phyloP scores from a whole-genome alignment of 768 basidiomycete genomes.

The Tulasnella sp. region DNA sequence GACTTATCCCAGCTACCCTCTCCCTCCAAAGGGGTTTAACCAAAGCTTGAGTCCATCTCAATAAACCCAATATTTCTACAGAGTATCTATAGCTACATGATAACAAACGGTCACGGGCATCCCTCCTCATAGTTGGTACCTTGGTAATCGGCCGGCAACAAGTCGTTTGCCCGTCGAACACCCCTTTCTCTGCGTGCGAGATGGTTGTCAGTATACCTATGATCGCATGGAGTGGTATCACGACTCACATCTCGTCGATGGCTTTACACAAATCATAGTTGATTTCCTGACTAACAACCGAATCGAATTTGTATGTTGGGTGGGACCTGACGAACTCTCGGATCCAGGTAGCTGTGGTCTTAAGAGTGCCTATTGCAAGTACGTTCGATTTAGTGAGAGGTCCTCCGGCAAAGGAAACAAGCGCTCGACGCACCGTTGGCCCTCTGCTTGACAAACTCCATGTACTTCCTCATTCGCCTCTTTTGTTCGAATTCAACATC shows the following conservation, averaged over 20 bases:
- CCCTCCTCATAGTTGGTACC: slow-evolving; percentile 29
- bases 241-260: slow-evolving; percentile 85
- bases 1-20: too few relatives aligned
- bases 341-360: slow-evolving; percentile 92
- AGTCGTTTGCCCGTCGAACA: slow-evolving; percentile 24
- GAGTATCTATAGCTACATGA: neutral
- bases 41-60: too few relatives aligned
- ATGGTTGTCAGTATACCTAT: neutral
- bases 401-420: neutral
- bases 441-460: slow-evolving; percentile 75
- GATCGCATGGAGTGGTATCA: neutral
- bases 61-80: neutral
- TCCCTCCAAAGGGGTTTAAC: too few relatives aligned
- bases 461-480: slow-evolving; percentile 69
- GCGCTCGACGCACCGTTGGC: slow-evolving; percentile 66
- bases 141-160: slow-evolving; percentile 34
- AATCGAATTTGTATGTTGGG: slow-evolving; percentile 89
- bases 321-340: slow-evolving; percentile 88
- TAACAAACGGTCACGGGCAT: neutral
- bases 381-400: slow-evolving; percentile 13
- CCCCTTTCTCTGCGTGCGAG: slow-evolving; percentile 31
- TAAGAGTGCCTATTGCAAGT: slow-evolving; percentile 61
- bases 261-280: slow-evolving; percentile 92
- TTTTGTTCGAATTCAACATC: slow-evolving; percentile 68
- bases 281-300: slow-evolving; percentile 87